Base-by-base conservation (phyloP, 2,329 filamentous ascomycete species). In the Colletotrichum sublineola region DNA sequence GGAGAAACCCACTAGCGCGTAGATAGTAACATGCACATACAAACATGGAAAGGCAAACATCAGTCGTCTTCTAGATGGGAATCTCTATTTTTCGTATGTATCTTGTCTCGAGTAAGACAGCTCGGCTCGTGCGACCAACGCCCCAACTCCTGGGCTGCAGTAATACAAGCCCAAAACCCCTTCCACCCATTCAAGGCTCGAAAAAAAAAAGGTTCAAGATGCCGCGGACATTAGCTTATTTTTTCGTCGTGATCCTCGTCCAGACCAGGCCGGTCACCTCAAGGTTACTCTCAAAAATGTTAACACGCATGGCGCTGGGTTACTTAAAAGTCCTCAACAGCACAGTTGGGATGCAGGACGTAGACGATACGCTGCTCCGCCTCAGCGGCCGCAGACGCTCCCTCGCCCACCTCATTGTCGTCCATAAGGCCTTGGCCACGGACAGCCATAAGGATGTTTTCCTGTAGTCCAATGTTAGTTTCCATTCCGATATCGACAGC, bases 291-390 rank as follows among this genome's bases (percentile, higher is more conserved):
- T 44, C 38, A 56, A 33, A 24, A 0, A 18, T 38, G 31, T 33
- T 20, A 29, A 36, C 52, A 46, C 1, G 18, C 18, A 15, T 36
- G n/a, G 18, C 14, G 5, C 7, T 14, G 20, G 20, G 40, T 48
- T n/a, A 64, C 63, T 79, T 77, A 87, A 57, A 82, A 81, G 74
- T 90, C 88, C 75, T 97, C 95, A 12, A 97, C 87, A 0, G 93
- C 94, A 79, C 94, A 97, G 83, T 98, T 98, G 71, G 96, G 96
- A 84, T 99, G 96, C 76, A 99, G 80, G 36, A 98, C 93, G 80
- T 98, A 99, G 64, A 96, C 88, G 5, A 93, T 86, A 78, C 86
- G 56, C n/a, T 42, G 38, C 18, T 53, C 50, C 38, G 48, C 86
- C 75, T 84, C 84, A 14, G 79, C 80, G 31, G 82, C 77, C 20